Base-by-base conservation (phyloP, 768 basidiomycete species). In the Boletellus emodensis region DNA sequence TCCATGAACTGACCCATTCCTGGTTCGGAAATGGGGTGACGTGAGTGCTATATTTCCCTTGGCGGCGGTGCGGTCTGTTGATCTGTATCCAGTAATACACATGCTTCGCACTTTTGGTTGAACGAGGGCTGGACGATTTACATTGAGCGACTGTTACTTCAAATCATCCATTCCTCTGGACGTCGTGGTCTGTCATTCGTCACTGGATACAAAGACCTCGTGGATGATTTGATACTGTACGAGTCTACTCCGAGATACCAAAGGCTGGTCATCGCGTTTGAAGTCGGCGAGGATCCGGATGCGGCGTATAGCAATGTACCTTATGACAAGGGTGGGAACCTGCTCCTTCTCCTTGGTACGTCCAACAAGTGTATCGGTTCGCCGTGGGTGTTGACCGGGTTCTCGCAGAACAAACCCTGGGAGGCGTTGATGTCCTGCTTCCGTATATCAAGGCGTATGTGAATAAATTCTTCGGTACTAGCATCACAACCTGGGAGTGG, bases 91-190 rank as follows among this genome's bases (percentile, higher is more conserved):
- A 80, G 84, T 0, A 84, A 87, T 48, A 84, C 85, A 0, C 70
- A 90, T 55, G 82, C 87, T 0, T 79, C 81, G 1, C 87, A 90
- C 68, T 92, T 90, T 68, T 92, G 90, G 88, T 78, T 93, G 39
- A 94, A 93, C 61, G 89, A 94, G 72, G 88, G 93, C 24, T 95
- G 90, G 87, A 97, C 95, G 34, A 92, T 88, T 0, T 97, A 94
- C 62, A 84, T 90, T 28, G 95, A 97, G 65, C 83, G 93, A 18
- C 72, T 95, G 8, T 72, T 95, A 40, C 82, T 82, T 42, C 76
- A 84, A 54, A 70, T 75, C 40, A 72, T 93, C 10, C 82, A 90
- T 63, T 80, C 85, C 1, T 79, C 87, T 10, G 83, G 83, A 2
- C 81, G 85, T 43, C 83, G 93, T 42, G 91, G 83, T 15, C 88